Evolutionary conservation across 805 yeast species (phyloP), one percentile per base, ranked within the genome.

Genomic region (Saccharomycodes ludwigii): DNA sequence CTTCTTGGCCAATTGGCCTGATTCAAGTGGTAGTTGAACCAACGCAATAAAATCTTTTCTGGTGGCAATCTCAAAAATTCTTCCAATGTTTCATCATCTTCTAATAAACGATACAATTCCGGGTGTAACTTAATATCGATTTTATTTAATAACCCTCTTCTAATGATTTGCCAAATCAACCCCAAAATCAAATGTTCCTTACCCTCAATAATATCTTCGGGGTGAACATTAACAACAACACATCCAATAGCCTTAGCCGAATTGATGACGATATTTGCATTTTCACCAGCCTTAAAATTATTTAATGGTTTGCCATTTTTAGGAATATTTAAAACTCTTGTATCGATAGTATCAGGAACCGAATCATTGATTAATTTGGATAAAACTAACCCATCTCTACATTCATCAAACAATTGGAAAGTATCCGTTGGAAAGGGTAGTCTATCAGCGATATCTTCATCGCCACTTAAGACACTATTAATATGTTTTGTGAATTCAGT

Each of bases 211-310:
- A 86, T 82, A 54, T 85, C 95, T 53, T 85, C 95, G 11, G 96
- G 81, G 47, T 88, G 97, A 31, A 91, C 97, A 52, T 91, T 91
- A 31, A 91, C 97, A 30, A 91, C 97, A 36, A 91, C 81, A 67
- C 96, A 88, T 14, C 98, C 98, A 59, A 91, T 91, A 32, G 97
- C 98, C 62, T 91, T 91, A 19, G 98, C 98, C 3, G 98, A 91
- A 58, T 91, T 91, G 59, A 91, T 83, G 23, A 91, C 97, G 43
- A 91, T 86, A 60, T 91, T 91, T 33, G 97, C 95, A 59, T 91
- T 91, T 62, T 91, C 98, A 42, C 81, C 72, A 76, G 93, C 88
- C 42, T 86, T 91, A 67, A 91, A 91, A 52, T 84, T 83, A 65
- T 91, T 91, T 54, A 91, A 69, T 12, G 70, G 59, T 59, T 83